Conservation (phyloP, 1,284 basidiomycete genomes). For the Ustilago bromivora region DNA sequence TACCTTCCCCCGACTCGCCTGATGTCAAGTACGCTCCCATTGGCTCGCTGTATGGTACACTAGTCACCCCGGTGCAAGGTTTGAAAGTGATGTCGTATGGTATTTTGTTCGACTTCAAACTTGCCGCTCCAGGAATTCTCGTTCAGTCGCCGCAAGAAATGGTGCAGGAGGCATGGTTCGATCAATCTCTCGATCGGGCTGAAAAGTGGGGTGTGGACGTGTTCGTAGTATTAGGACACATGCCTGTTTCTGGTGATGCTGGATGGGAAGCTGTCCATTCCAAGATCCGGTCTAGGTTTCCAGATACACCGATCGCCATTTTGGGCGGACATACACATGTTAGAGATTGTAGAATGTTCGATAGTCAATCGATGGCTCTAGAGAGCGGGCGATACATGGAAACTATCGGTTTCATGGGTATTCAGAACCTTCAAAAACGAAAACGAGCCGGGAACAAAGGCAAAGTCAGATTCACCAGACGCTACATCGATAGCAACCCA, state of each 20-base stretch:
- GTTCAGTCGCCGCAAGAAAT: constrained; percentile 62
- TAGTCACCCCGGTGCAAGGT: constrained; percentile 54
- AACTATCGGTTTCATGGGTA: constrained; percentile 54
- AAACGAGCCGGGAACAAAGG: constrained; percentile 45
- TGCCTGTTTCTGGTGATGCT: constrained; percentile 62
- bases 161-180: constrained; percentile 65
- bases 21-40: constrained; percentile 50
- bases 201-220: constrained; percentile 58
- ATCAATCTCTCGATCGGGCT: constrained; percentile 54
- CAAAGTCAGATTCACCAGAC: constrained; percentile 69
- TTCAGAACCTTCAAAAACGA: constrained; percentile 46
- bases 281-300: constrained; percentile 63
- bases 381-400: constrained; percentile 66
- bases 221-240: constrained; percentile 66
- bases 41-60: constrained; percentile 56
- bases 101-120: constrained; percentile 63
- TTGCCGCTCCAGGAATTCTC: constrained; percentile 53
- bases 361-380: constrained; percentile 60
- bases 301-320: constrained; percentile 61
- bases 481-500: constrained; percentile 72
- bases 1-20: constrained; percentile 36
- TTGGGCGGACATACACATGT: constrained; percentile 67
- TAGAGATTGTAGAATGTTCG: constrained; percentile 63
- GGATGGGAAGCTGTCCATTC: constrained; percentile 60
- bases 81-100: constrained; percentile 65